Conservation (phyloP, 2,329 filamentous ascomycete genomes). For the Epichloe sp. region DNA sequence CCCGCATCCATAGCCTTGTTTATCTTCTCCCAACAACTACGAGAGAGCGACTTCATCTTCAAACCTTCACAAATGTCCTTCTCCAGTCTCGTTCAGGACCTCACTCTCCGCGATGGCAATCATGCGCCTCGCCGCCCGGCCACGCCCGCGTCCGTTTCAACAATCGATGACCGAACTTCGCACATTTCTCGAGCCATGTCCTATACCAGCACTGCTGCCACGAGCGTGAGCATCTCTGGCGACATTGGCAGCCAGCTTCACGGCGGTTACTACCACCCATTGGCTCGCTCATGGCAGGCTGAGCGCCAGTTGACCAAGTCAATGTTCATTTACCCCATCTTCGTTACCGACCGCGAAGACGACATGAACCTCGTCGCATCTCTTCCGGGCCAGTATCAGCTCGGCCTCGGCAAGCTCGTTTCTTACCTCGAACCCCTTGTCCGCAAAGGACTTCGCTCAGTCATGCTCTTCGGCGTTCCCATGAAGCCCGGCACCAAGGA, state of each 20-base stretch:
- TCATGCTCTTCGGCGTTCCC: conserved; percentile 93
- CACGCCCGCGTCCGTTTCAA: conserved; percentile 35
- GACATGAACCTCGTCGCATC: conserved; percentile 86
- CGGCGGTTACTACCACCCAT: conserved; percentile 68
- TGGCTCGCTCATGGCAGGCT: conserved; percentile 70
- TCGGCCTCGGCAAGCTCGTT: conserved; percentile 74
- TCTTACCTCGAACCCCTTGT: conserved; percentile 78
- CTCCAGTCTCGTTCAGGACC: conserved; percentile 53
- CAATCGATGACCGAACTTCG: conserved; percentile 46
- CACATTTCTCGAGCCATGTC: conserved; percentile 52
- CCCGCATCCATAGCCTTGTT: not conserved
- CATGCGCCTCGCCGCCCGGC: conserved; percentile 32
- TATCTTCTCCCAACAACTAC: not conserved
- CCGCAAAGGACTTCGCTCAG: conserved; percentile 77
- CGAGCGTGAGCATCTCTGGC: conserved; percentile 55
- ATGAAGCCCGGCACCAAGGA: conserved; percentile 73
- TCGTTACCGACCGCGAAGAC: conserved; percentile 87
- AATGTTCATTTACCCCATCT: conserved; percentile 97
- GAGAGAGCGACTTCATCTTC: not conserved
- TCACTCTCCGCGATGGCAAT: conserved; percentile 43
- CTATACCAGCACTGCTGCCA: conserved; percentile 52
- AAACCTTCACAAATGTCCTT: conserved; percentile 44
- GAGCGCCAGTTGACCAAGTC: conserved; percentile 84
- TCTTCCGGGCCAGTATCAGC: conserved; percentile 78
- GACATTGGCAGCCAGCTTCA: conserved; percentile 77